Evolutionary conservation across 371 early-diverging fungal genomes (phyloP).

Genomic region (Blakeslea trispora): DNA sequence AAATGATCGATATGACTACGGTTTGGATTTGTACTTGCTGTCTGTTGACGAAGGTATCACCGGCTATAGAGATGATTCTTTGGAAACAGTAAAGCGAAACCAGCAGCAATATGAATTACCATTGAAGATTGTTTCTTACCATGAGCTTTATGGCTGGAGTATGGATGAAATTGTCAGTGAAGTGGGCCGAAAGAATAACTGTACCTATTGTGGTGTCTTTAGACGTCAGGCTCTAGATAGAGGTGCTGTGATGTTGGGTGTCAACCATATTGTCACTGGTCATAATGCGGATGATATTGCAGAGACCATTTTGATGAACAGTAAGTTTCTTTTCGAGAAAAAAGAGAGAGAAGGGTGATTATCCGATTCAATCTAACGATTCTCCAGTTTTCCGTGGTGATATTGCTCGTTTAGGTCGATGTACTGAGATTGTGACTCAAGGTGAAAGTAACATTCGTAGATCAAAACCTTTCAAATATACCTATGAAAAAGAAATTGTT

Average conservation of each 20-base stretch:
- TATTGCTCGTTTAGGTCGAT: slow-evolving; percentile 89
- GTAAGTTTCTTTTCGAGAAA: slow-evolving; percentile 68
- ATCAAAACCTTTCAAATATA: slow-evolving; percentile 99
- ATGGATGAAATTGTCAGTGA: slow-evolving; percentile 98
- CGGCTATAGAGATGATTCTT: slow-evolving; percentile 98
- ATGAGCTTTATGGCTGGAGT: slow-evolving; percentile 96
- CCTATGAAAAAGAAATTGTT: slow-evolving; percentile 99
- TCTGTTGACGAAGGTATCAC: slow-evolving; percentile 99
- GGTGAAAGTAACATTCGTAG: slow-evolving; percentile 78
- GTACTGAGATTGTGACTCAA: slow-evolving; percentile 91
- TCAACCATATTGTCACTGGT: slow-evolving; percentile 98
- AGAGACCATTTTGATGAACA: slow-evolving; percentile 99
- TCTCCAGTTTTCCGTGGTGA: slow-evolving; percentile 94
- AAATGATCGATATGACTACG: slow-evolving; percentile 95
- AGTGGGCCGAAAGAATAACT: slow-evolving; percentile 97
- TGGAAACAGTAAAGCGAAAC: slow-evolving; percentile 98
- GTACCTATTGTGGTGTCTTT: slow-evolving; percentile 99
- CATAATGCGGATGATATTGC: slow-evolving; percentile 99
- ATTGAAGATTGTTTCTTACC: slow-evolving; percentile 93
- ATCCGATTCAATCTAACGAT: not conserved
- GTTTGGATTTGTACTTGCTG: slow-evolving; percentile 89
- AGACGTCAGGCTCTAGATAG: slow-evolving; percentile 98
- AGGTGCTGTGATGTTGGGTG: slow-evolving; percentile 90
- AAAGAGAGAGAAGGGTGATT: not conserved
- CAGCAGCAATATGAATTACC: slow-evolving; percentile 93